Percentiles rank a stretch among this genome's conserved stretches.
Evolutionary conservation across 2,329 filamentous ascomycete species (phyloP).

Genomic region (Tolypocladium album): DNA sequence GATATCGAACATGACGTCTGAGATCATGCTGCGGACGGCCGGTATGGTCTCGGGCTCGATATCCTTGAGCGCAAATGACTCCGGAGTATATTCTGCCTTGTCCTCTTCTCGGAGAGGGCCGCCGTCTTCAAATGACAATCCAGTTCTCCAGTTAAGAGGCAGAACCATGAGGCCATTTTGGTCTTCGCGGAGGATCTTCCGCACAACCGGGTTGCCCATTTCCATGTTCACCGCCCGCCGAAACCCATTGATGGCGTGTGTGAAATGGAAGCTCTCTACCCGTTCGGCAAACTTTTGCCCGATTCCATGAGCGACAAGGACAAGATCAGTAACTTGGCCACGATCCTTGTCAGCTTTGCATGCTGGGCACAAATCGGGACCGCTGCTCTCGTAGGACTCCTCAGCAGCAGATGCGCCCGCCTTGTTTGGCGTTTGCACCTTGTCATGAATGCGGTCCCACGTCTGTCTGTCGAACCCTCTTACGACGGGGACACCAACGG

Average conservation of each 20-base stretch:
- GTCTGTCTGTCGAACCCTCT: slow-evolving; percentile 71
- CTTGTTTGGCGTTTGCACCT: slow-evolving; percentile 23
- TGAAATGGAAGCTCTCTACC: slow-evolving; percentile 95
- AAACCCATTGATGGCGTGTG: slow-evolving; percentile 87
- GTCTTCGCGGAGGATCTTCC: slow-evolving; percentile 60
- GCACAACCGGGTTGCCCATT: slow-evolving; percentile 63
- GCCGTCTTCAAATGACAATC: slow-evolving; percentile 76
- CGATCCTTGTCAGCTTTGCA: slow-evolving; percentile 53
- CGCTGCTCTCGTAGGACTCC: slow-evolving; percentile 17
- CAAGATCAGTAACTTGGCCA: slow-evolving; percentile 71
- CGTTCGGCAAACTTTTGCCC: slow-evolving; percentile 92
- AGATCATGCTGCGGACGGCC: slow-evolving; percentile 86
- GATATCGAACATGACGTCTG: slow-evolving; percentile 96
- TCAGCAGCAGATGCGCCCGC: slow-evolving; percentile 13
- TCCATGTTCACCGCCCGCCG: slow-evolving; percentile 80
- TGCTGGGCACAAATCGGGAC: slow-evolving; percentile 34
- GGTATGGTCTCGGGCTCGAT: slow-evolving; percentile 88
- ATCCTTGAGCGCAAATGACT: slow-evolving; percentile 62
- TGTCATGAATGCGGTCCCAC: slow-evolving; percentile 64
- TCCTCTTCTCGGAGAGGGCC: slow-evolving; percentile 47
- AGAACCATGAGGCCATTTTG: slow-evolving; percentile 89
- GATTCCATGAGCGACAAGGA: slow-evolving; percentile 90
- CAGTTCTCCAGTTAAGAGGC: slow-evolving; percentile 88
- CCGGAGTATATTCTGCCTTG: slow-evolving; percentile 39
- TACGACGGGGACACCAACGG: slow-evolving; percentile 78